Base-by-base conservation (phyloP, 1,139 yeast species). In the Kluyveromyces marxianus region DNA sequence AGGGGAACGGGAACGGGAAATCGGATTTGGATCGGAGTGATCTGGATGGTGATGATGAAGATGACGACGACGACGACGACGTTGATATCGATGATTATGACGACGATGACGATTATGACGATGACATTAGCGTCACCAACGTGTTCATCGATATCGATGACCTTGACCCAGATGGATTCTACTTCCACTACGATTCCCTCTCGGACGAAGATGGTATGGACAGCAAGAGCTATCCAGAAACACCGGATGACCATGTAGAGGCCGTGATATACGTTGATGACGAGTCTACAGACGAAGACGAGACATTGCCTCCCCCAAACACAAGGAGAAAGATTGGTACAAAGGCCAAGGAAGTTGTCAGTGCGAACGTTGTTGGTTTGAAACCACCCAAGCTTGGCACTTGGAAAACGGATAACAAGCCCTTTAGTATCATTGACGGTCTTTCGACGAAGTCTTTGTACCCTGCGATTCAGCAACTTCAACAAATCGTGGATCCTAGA, bases 341-440 rank as follows among this genome's bases (percentile, higher is more conserved):
- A 6, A 81, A 83, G 54, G 79, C 85, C 2, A 89, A 92, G 53
- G 97, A 92, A 63, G 88, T 92, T 8, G 74, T 92, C 25, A 83
- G 95, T 6, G 83, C 95, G 1, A 83, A 89, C 44, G 81, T 84
- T 5, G 82, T 86, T 29, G 90, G 90, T 47, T 81, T 90, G 50
- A 71, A 95, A 46, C 97, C 97, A 2, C 98, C 98, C 2, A 77
- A 87, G 27, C 70, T 92, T 48, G 97, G 97, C 0, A 83, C 96
- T 1, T 92, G 97, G 95, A 79, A 83, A 10, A 85, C 96, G 28
- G 86, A 81, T 49, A 76, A 77, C 44, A 81, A 87, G 56, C 97
- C 96, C 0, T 88, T 85, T 66, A 95, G 96, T 28, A 88, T 92
- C 49, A 90, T 92, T 56, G 97, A 92, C 63, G 97, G 98, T 4